These are phyloP conservation scores for Sarocladiaceae sp. DNA, from an alignment of 2,329 filamentous ascomycete genomes.

Conservation along the genomic window DNA sequence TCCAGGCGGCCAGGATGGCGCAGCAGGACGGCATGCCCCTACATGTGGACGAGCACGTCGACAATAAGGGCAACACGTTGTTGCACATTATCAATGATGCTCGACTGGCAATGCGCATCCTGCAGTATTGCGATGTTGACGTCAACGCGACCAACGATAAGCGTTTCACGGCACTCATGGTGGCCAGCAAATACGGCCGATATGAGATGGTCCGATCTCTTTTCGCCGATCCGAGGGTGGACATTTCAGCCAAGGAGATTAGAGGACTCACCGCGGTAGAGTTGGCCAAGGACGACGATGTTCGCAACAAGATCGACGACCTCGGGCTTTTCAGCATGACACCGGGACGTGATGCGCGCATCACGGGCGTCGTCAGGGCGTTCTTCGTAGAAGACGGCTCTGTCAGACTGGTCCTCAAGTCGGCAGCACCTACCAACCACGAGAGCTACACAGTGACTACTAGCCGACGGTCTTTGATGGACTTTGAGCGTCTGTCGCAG, in stretches of 20 bases:
- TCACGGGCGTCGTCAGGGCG: constrained; percentile 88
- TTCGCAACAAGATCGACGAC: constrained; percentile 94
- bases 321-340: constrained; percentile 76
- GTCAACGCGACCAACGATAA: constrained; percentile 95
- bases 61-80: constrained; percentile 88
- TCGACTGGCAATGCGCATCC: constrained; percentile 67
- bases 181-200: constrained; percentile 95
- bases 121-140: constrained; percentile 87
- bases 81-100: constrained; percentile 94
- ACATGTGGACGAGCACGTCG: constrained; percentile 88
- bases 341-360: constrained; percentile 69
- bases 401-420: constrained; percentile 89
- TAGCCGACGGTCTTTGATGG: constrained; percentile 77
- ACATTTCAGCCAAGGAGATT: constrained; percentile 76
- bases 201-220: constrained; percentile 88
- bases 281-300: constrained; percentile 95
- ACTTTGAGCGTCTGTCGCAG: constrained; percentile 86
- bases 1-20: constrained; percentile 66
- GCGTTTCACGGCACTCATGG: constrained; percentile 92
- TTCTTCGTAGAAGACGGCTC: constrained; percentile 98
- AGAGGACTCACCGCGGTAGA: constrained; percentile 92
- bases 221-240: constrained; percentile 83
- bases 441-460: constrained; percentile 92
- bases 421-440: constrained; percentile 76
- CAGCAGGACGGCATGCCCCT: constrained; percentile 78